Evolutionary conservation across 2,329 filamentous ascomycete genomes (phyloP), one percentile per base, ranked within the genome.

Genomic region (Furcasterigmium sp.): DNA sequence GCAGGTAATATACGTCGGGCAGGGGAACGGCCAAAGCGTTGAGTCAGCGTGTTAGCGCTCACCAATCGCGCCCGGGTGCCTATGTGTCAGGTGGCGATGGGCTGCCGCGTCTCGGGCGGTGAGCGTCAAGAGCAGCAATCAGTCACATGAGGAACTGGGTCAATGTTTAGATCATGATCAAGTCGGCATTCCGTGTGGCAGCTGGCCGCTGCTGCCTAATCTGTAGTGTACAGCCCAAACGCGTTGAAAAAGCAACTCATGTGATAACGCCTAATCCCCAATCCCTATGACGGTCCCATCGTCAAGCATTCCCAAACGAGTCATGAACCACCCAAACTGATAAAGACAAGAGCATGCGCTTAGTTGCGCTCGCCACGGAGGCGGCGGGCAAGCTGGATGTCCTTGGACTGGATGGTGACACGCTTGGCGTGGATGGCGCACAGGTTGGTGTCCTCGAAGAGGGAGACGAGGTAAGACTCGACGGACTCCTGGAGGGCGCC

Each of bases 341-440:
- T 43, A 51, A 54, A 56, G 48, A 51, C 47, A 50, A 46, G 18
- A 51, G 42, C 38, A 47, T 29, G 39, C 47, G 49, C 69, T 80
- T 82, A 91, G 77, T 88, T 90, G 69, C 87, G 85, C 78, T 93
- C 91, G 56, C 93, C 93, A 62, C 93, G 88, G 64, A 98, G 88
- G 62, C 93, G 87, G 57, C 93, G 87, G 61, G 91, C 91, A 40
- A 97, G 83, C 75, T 97, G 91, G 65, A 97, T 96, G 61, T 96
- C 91, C 80, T 96, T 96, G 55, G 84, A 84, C 72, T 91, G 91
- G 72, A 97, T 97, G 63, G 91, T 97, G 64, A 97, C 93, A 76
- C 93, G 90, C 84, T 97, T 97, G 73, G 93, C 91, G 75, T 97
- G 93, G 70, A 97, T 95, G 63, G 93, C 91, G 75, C 91, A 97